Evolutionary conservation across 2,329 filamentous ascomycete species (phyloP), one percentile per base, ranked within the genome.

Genomic region (Magnaporthiopsis poae): DNA sequence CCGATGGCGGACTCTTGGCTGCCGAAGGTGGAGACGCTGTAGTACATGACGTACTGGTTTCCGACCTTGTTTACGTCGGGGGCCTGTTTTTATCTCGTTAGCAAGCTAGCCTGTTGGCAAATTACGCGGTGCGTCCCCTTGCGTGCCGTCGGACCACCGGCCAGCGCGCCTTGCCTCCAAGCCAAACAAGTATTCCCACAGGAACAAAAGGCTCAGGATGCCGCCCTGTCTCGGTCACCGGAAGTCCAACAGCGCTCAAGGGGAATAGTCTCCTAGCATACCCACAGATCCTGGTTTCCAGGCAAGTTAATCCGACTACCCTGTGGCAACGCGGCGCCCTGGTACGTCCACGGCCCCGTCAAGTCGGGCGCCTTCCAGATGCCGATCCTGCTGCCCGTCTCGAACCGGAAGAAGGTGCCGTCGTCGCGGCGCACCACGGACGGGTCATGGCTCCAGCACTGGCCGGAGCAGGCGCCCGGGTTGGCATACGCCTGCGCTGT

Each of bases 31-130:
- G 82, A 86, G 21, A 88, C 85, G 2, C 83, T 78, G 74, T 90
- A 88, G 80, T 88, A 89, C 31, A 90, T 82, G 70, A 88, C 82
- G 77, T 88, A 90, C 1, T 79, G 79, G 67, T 76, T 78, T 68
- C 82, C 83, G 25, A 90, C 79, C 21, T 83, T 76, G n/a, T 78
- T 75, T 15, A 88, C 84, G 69, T 90, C 87, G 0, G 88, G 88
- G 1, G 88, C 88, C 86, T 46, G n/a, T 46, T 25, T 62, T 21
- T 25, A n/a, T 25, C 9, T 11, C 11, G 11, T 31, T 12, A 31
- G 33, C 27, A 62, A 61, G 39, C 61, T n/a, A n/a, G 9, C 61
- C 61, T 31, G 61, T 8, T 13, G 31, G 31, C 31, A 31, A 3
- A 11, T 13, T 13, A 12, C 11, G 33, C 33, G 9, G 33, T 35